Base-by-base conservation (phyloP, 495 filamentous ascomycete genomes). In the Hypoxylon trugodes region DNA sequence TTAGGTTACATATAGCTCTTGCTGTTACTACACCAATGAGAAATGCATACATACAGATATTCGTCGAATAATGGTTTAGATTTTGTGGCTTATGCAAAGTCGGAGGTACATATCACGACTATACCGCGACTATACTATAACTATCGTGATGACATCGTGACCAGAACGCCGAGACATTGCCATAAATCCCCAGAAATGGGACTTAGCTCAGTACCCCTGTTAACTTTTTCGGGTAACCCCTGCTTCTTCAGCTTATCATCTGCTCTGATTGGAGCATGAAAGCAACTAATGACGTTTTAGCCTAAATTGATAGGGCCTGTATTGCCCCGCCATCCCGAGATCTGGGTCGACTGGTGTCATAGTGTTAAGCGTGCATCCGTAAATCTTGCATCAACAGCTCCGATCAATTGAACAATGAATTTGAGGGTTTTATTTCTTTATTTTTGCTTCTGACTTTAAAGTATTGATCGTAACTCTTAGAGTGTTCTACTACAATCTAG, bases 241-340 rank as follows among this genome's bases (percentile, higher is more conserved):
- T n/a, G n/a, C 12, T 25, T 45, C 41, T 45, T 13, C 24, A 46
- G 42, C 42, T 46, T 46, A 46, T 46, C 30, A 6, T n/a, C 22
- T 47, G 16, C 32, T 28, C 42, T 41, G 15, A 61, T 61, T 57
- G 40, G 64, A 37, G 45, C 33, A 32, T n/a, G n/a, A n/a, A n/a
- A n/a, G n/a, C n/a, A n/a, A n/a, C n/a, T n/a, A 26, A 66, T 61
- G 64, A 53, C 64, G 64, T 61, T 59, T 63, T 66, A 66, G 64
- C 22, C 64, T 66, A 48, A 66, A 61, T 57, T 61, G 64, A 66
- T 66, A 61, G 40, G 50, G 16, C 33, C 6, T 26, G 32, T 12
- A 52, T 58, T 66, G 58, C 57, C 64, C 64, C 64, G 64, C 64
- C 51, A 66, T 61, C 46, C 64, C 57, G 64, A 66, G 57, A 61